A percentile compares a stretch with the other conserved stretches of the same genome.
These are phyloP conservation scores for Sphaerostilbella broomeana DNA, from an alignment of 2,329 filamentous ascomycete species.

Conservation along the genomic window DNA sequence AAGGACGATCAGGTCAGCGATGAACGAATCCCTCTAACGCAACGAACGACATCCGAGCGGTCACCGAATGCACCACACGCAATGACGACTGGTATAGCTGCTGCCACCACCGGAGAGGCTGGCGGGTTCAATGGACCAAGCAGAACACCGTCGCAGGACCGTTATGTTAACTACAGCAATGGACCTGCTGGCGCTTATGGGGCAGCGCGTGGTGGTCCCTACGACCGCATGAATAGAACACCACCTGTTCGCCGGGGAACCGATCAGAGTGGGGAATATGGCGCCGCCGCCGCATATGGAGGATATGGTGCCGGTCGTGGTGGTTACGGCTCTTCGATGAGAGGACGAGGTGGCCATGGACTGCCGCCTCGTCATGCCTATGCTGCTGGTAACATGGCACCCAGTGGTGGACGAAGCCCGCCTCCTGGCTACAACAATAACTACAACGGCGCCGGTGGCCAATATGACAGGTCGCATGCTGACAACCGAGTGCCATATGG, in stretches of 20 bases:
- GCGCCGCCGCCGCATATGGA: no score
- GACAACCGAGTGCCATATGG: conserved; percentile 35
- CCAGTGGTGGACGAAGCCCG: conserved; percentile 4
- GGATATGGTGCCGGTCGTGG: conserved; percentile 41
- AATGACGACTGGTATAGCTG: conserved; percentile 33
- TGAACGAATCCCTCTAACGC: conserved; percentile 64
- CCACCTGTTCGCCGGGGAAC: conserved; percentile 42
- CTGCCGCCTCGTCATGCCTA: conserved; percentile 27
- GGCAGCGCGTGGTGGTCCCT: conserved; percentile 40
- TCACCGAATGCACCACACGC: conserved; percentile 42
- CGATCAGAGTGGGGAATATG: conserved; percentile 35
- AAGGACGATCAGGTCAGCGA: conserved; percentile 58
- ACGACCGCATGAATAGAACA: conserved; percentile 43
- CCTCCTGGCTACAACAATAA: conserved; percentile 19
- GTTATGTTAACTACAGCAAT: conserved; percentile 55
- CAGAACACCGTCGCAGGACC: conserved; percentile 47
- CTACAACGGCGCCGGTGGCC: not conserved
- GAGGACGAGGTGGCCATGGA: conserved; percentile 27
- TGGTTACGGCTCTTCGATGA: conserved; percentile 35
- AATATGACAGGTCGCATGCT: no score
- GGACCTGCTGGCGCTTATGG: conserved; percentile 40
- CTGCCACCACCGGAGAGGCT: conserved; percentile 10
- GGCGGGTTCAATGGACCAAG: conserved; percentile 27
- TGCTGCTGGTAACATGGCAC: conserved; percentile 17
- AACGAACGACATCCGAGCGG: conserved; percentile 53